Conservation (phyloP, 2,329 filamentous ascomycete species). For the Hypoxylon sp. region DNA sequence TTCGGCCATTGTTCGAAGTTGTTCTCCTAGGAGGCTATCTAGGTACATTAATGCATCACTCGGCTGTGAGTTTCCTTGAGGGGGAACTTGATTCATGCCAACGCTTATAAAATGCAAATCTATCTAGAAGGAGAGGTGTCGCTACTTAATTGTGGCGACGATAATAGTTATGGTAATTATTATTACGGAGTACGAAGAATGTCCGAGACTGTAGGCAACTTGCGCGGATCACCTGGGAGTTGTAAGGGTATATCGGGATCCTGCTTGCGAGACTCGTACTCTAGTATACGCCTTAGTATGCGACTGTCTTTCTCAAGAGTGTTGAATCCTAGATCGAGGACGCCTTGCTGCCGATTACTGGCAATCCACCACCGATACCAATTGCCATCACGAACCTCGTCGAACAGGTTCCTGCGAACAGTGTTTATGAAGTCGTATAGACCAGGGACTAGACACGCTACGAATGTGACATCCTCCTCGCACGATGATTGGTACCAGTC, state of each 20-base stretch:
- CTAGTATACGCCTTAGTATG: background rate
- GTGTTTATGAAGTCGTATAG: background rate
- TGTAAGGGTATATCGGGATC: background rate
- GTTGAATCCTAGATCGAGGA: background rate
- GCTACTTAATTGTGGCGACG: background rate
- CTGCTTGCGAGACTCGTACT: background rate
- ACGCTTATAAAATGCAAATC: background rate
- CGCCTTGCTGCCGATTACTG: background rate
- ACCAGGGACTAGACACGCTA: background rate
- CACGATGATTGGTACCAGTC: background rate
- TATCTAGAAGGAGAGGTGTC: background rate
- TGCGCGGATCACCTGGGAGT: background rate
- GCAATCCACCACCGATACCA: background rate
- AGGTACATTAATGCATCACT: too few relatives aligned
- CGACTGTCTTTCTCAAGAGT: background rate
- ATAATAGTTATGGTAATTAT: background rate
- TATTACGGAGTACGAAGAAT: background rate
- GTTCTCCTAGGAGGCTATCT: background rate
- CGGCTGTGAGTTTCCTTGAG: background rate
- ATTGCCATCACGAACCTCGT: background rate
- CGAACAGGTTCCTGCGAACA: background rate
- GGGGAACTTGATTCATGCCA: background rate
- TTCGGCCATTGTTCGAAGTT: background rate
- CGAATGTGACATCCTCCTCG: background rate
- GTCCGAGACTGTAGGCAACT: background rate